Conservation (phyloP, 2,329 filamentous ascomycete genomes). For the Orbilia quercus region DNA sequence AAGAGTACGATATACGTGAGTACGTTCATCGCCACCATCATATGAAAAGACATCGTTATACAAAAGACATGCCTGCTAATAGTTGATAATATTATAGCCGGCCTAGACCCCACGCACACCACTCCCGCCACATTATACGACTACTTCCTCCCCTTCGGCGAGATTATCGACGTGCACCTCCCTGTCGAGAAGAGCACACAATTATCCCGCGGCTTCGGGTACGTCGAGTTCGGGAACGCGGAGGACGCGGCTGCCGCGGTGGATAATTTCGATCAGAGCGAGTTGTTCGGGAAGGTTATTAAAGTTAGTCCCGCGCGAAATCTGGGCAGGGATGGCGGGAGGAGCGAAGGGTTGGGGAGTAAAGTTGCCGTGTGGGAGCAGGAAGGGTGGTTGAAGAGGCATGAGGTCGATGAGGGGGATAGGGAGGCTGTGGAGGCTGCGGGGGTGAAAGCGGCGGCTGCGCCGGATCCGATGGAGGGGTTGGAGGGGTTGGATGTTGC, state of each 20-base stretch:
- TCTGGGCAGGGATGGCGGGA: conserved; percentile 70
- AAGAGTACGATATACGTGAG: conserved; percentile 89
- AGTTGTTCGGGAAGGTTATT: conserved; percentile 90
- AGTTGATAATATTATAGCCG: no score
- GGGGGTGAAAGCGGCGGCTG: conserved; percentile 61
- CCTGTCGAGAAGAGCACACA: conserved; percentile 82
- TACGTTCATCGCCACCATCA: conserved; percentile 42
- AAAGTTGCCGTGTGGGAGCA: conserved; percentile 92
- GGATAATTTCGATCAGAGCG: conserved; percentile 98
- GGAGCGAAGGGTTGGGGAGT: conserved; percentile 86
- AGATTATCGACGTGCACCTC: conserved; percentile 89
- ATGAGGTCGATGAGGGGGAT: conserved; percentile 86
- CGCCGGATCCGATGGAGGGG: conserved; percentile 89
- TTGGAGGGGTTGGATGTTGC: conserved; percentile 93
- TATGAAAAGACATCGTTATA: no score
- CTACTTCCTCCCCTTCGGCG: conserved; percentile 95
- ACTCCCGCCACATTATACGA: conserved; percentile 81
- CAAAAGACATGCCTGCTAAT: no score
- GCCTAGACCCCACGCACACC: conserved; percentile 76
- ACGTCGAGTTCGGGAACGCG: conserved; percentile 89
- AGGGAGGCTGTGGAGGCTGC: conserved; percentile 71
- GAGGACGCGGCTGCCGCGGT: conserved; percentile 93
- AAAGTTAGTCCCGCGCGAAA: conserved; percentile 88
- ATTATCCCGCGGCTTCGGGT: conserved; percentile 88
- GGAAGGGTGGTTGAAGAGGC: conserved; percentile 92